These are phyloP conservation scores for Zygosaccharomyces pseudorouxii DNA, from an alignment of 805 yeast genomes.

Conservation along the genomic window DNA sequence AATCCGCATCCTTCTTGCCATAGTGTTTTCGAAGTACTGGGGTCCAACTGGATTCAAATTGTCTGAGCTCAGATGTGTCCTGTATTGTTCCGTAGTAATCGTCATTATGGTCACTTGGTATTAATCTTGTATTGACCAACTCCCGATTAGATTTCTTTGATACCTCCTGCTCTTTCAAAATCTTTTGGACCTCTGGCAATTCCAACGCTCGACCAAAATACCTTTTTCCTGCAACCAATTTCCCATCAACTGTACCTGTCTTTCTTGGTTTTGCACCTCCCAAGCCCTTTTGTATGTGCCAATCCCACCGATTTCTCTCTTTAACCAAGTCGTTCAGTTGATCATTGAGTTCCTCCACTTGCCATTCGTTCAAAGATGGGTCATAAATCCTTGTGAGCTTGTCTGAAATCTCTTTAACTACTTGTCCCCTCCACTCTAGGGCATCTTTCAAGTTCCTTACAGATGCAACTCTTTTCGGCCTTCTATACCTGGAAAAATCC, in stretches of 20 bases:
- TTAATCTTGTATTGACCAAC: conserved; percentile 4
- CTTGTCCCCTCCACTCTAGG: conserved; percentile 61
- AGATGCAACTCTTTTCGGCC: conserved; percentile 57
- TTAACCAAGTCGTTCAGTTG: conserved; percentile 58
- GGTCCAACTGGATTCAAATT: conserved; percentile 19
- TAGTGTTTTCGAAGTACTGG: conserved; percentile 9
- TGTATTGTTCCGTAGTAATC: conserved; percentile 5
- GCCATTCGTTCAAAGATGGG: conserved; percentile 49
- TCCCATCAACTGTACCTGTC: conserved; percentile 22
- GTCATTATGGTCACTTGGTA: conserved; percentile 11
- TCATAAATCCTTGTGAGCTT: conserved; percentile 63
- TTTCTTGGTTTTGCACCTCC: conserved; percentile 48
- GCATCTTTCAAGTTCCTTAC: conserved; percentile 59
- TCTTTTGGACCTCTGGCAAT: conserved; percentile 61
- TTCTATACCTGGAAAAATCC: conserved; percentile 48
- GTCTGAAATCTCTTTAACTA: conserved; percentile 58
- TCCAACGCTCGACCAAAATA: conserved; percentile 85
- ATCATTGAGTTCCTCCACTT: conserved; percentile 71
- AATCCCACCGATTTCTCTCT: conserved; percentile 76
- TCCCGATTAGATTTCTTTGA: conserved; percentile 16
- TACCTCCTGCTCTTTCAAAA: conserved; percentile 38
- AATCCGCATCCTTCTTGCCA: conserved; percentile 13
- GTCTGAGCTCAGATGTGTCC: neutral
- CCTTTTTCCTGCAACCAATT: conserved; percentile 49
- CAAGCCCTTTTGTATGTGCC: conserved; percentile 52